phyloP scores from a whole-genome alignment of 345 rosid genomes.

The Melaleuca alternifolia region DNA sequence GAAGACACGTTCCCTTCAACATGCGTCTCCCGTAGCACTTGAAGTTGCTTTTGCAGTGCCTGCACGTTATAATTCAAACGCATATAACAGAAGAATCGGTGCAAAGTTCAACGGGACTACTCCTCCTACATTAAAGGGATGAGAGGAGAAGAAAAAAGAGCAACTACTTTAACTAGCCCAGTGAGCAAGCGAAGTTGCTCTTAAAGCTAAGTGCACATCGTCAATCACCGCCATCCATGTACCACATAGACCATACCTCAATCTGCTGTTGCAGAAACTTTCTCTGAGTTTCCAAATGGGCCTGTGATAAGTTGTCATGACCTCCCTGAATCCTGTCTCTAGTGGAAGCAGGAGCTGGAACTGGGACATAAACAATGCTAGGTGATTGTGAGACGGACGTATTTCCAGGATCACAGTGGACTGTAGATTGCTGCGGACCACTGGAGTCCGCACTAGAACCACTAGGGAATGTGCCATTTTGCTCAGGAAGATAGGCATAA shows the following conservation, averaged over 20 bases:
- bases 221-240: not conserved
- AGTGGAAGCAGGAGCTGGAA: constrained; percentile 10
- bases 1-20: not conserved
- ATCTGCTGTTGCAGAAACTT: constrained; percentile 50
- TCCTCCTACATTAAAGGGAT: not conserved
- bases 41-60: constrained; percentile 31
- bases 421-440: constrained; percentile 14
- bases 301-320: constrained; percentile 4
- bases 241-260: constrained; percentile 32
- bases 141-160: not conserved
- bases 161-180: not conserved
- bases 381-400: constrained; percentile 19
- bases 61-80: not conserved
- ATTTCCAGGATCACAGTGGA: constrained; percentile 22
- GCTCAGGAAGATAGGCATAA: not conserved
- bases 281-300: constrained; percentile 43
- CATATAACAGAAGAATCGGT: not conserved
- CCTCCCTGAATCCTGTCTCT: constrained; percentile 11
- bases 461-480: constrained; percentile 8
- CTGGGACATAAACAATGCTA: constrained; percentile 27
- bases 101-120: not conserved
- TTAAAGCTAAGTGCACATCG: not conserved
- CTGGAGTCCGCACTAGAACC: constrained; percentile 9
- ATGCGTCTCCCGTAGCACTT: constrained; percentile 11
- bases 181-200: not conserved